Base-by-base conservation (phyloP, 345 rosid species). In the Balakata baccata region DNA sequence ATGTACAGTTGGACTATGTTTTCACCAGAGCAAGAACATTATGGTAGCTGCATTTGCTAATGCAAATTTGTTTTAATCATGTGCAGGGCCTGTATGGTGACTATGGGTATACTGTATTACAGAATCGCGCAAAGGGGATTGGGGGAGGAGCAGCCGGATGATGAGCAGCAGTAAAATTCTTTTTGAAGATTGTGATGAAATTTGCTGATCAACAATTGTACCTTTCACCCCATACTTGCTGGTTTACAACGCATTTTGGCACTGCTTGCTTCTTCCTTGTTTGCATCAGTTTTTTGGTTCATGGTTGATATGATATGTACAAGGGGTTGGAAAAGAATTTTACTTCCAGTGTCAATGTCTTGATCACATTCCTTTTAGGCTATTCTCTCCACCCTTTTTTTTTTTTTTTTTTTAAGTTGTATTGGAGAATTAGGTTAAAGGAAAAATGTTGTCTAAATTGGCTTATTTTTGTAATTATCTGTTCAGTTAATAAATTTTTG, bases 11-110 rank as follows among this genome's bases (percentile, higher is more conserved):
- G 34, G 34, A 5, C 46, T 7, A 23, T 74, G 53, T 41, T 70
- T 63, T 17, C 2, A 4, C 23, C 12, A 22, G 18, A 11, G 47
- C 5, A 13, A 37, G 50, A 17, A 5, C 50, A 4, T 12, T 37
- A 50, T 12, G 8, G 12, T 23, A 2, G 9, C 22, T 52, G 51
- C 29, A 23, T 76, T 37, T 23, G 69, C 71, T 76, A 18, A 72
- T 23, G 8, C 11, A 8, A 51, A 3, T 64, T 0, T 65, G 13
- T 0, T 77, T 18, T 46, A 29, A 58, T 70, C 29, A 51, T 70
- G 18, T 74, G 84, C 97, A 96, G 99, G 93, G 99, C 99, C 4
- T 96, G 99, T 80, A 84, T 96, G 90, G 94, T 98, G 11, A 93
- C 99, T 10, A 96, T 96, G 98, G 97, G 94, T 73, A 85, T 96